Evolutionary conservation across 495 filamentous ascomycete genomes (phyloP), one percentile per base, ranked within the genome.

Genomic region (Cenococcum geophilum): DNA sequence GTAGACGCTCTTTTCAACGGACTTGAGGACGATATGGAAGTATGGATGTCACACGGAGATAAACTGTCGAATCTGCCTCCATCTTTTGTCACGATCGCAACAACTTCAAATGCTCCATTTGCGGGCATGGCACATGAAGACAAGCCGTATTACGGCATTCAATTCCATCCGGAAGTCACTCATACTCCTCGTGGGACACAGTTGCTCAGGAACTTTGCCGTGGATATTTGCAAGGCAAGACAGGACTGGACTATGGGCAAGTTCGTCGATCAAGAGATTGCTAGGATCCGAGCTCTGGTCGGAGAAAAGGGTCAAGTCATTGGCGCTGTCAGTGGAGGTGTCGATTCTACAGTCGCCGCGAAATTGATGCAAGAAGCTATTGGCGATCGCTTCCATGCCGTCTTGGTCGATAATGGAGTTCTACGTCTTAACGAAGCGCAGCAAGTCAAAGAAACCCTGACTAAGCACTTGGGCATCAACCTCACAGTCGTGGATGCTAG

Each of bases 271-370:
- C 80, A 87, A 64, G 89, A 93, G 71, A 87, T 96, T 68, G 72
- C 75, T 18, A 78, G 88, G 27, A 96, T 97, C 63, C 78, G 87
- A 37, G 75, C 82, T 3, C 75, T 92, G 14, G 92, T 97, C 37
- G 91, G 92, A 6, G 77, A 83, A 16, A 85, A 80, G 52, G 91
- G 82, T 0, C 91, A 92, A 70, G 92, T 96, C 14, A 82, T 96
- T 61, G 89, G 89, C 32, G 88, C 89, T 50, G 88, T 92, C 27
- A 89, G 84, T 61, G 93, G 93, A 65, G 93, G 93, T 68, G 93
- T 98, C 4, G 93, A 98, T 71, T 87, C 82, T 9, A 98, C 93
- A 4, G 93, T 91, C 18, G 93, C 86, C 1, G 92, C 92, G 0
- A 86, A 86, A 69, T 78, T 97, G 4, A 95, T 96, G 89, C 76